A percentile compares a stretch with the other conserved stretches of the same genome.
phyloP scores from a whole-genome alignment of 164 flowering plant species.

The Chimonanthus salicifolius region DNA sequence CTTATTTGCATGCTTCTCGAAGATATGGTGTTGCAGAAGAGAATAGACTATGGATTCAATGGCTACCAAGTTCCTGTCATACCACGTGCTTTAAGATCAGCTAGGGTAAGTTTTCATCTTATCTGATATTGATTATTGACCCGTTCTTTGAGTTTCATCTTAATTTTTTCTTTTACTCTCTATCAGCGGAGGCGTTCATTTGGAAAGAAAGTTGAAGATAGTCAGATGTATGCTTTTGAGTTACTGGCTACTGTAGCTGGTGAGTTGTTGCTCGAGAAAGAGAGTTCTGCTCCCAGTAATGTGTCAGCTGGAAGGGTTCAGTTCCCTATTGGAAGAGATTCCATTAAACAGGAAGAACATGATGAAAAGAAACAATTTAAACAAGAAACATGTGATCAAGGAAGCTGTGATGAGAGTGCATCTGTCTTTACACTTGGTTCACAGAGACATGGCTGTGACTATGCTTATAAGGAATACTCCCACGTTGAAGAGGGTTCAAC shows the following conservation, averaged over 20 bases:
- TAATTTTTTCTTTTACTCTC: constrained; percentile 4
- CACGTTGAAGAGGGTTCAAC: constrained; percentile 22
- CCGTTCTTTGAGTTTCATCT: neutral
- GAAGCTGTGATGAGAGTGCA: constrained; percentile 26
- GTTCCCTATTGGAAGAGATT: constrained; percentile 13
- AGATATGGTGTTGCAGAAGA: constrained; percentile 83
- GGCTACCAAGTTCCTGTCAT: constrained; percentile 74
- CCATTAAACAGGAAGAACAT: constrained; percentile 22
- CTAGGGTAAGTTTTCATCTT: constrained; percentile 52
- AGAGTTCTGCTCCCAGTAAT: constrained; percentile 30
- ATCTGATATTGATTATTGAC: neutral
- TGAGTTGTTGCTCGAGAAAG: constrained; percentile 55
- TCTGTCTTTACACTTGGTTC: constrained; percentile 23
- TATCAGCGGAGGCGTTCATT: constrained; percentile 35
- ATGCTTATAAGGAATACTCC: constrained; percentile 19
- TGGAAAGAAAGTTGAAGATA: constrained; percentile 40
- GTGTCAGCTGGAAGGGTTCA: constrained; percentile 24
- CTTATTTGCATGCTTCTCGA: constrained; percentile 30
- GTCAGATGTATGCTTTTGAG: constrained; percentile 75
- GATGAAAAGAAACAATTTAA: constrained; percentile 33
- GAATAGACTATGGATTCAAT: constrained; percentile 72
- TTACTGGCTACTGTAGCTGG: constrained; percentile 92
- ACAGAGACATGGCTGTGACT: constrained; percentile 19
- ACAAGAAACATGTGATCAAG: constrained; percentile 40
- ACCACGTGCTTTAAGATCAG: constrained; percentile 84